These are phyloP conservation scores for Daldinia loculata DNA, from an alignment of 495 filamentous ascomycete genomes.

Conservation along the genomic window DNA sequence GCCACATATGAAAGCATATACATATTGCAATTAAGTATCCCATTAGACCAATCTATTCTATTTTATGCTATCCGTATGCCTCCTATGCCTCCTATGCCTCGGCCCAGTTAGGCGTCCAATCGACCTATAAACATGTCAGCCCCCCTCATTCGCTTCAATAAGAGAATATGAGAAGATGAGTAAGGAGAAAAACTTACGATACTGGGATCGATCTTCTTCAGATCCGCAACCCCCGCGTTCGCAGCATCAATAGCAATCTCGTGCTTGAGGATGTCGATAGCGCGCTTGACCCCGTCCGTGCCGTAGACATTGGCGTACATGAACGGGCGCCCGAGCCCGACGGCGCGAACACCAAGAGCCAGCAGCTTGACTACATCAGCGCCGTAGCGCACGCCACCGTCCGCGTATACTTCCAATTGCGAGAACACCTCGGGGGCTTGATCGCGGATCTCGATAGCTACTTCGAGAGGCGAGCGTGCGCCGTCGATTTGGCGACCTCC, in stretches of 20 bases:
- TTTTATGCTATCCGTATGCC: background rate
- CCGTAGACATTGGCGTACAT: slow-evolving; percentile 58
- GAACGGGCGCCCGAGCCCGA: slow-evolving; percentile 55
- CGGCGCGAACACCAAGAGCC: slow-evolving; percentile 55
- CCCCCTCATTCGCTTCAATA: background rate
- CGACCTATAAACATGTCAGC: slow-evolving; percentile 19
- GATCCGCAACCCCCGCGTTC: slow-evolving; percentile 50
- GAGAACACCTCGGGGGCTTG: slow-evolving; percentile 51
- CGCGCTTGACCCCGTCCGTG: slow-evolving; percentile 47
- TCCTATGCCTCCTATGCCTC: slow-evolving; percentile 1
- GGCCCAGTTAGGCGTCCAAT: slow-evolving; percentile 36
- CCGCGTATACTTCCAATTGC: slow-evolving; percentile 53
- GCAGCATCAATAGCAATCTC: slow-evolving; percentile 52
- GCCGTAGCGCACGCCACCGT: slow-evolving; percentile 58
- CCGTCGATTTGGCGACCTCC: slow-evolving; percentile 55
- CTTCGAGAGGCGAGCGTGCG: slow-evolving; percentile 48
- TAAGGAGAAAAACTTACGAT: slow-evolving; percentile 19
- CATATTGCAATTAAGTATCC: background rate
- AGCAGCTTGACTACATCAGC: slow-evolving; percentile 57
- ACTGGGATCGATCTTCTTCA: slow-evolving; percentile 48
- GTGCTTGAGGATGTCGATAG: slow-evolving; percentile 48
- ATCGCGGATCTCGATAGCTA: slow-evolving; percentile 50
- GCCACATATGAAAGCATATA: background rate
- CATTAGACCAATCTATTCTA: background rate
- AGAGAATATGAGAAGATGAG: background rate